Percentiles rank a stretch among this genome's conserved stretches.
These are phyloP conservation scores for Chernovozyma sophiae-reginae DNA, from an alignment of 1,139 yeast genomes.

Conservation along the genomic window DNA sequence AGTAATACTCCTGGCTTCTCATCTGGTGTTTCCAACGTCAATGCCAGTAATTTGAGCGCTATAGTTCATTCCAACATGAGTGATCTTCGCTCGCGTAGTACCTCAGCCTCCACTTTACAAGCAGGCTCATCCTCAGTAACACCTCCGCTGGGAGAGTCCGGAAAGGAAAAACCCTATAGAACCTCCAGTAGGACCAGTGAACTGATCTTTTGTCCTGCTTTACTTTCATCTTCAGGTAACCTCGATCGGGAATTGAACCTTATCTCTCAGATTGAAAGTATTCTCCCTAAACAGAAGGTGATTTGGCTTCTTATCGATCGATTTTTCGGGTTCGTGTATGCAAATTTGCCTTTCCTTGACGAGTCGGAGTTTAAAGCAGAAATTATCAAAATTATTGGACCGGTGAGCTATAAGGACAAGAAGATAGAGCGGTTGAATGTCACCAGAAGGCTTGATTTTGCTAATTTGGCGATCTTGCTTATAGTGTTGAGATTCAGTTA, in stretches of 20 bases:
- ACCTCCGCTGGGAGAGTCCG: too few relatives aligned
- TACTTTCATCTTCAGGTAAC: conserved; percentile 11
- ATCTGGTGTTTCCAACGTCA: background rate
- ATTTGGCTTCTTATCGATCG: conserved; percentile 25
- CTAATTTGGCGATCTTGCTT: conserved; percentile 14
- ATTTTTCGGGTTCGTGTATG: conserved; percentile 24
- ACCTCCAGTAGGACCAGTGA: background rate
- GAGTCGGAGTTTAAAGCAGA: conserved; percentile 21
- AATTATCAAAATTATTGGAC: conserved; percentile 23
- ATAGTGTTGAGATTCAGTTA: conserved; percentile 20
- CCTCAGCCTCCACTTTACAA: background rate
- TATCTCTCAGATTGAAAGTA: conserved; percentile 22
- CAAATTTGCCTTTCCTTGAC: conserved; percentile 30
- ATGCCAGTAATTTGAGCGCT: background rate
- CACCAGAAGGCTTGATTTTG: conserved; percentile 15
- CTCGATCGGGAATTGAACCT: conserved; percentile 23
- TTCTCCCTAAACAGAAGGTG: conserved; percentile 26
- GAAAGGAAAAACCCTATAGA: background rate
- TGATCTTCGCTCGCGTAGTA: background rate
- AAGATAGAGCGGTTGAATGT: conserved; percentile 12
- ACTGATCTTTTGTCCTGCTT: background rate
- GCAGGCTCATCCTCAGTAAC: too few relatives aligned
- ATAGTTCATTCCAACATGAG: background rate
- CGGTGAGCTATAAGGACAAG: conserved; percentile 16
- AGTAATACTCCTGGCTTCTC: background rate